These are phyloP conservation scores for Trichosporon ovoides DNA, from an alignment of 1,284 basidiomycete genomes.

Conservation along the genomic window DNA sequence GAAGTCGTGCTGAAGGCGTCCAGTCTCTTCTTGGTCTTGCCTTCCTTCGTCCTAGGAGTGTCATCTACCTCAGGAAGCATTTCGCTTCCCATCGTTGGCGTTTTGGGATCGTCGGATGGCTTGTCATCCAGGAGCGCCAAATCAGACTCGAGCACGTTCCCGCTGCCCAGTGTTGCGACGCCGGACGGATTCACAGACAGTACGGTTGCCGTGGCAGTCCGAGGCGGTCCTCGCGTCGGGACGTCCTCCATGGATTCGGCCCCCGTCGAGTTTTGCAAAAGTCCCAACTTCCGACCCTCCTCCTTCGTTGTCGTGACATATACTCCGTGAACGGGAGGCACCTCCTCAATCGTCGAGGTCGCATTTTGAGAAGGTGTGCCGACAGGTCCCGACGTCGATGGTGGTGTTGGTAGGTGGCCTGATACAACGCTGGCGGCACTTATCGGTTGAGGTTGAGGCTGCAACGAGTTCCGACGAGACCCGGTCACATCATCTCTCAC, in stretches of 20 bases:
- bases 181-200: conserved; percentile 30
- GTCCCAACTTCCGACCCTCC: conserved; percentile 39
- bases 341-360: neutral
- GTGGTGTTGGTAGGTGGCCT: conserved; percentile 24
- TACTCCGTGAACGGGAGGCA: conserved; percentile 21
- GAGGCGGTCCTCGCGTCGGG: conserved; percentile 18
- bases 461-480: neutral
- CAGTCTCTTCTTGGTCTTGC: conserved; percentile 29
- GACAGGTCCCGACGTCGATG: conserved; percentile 14
- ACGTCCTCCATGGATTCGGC: conserved; percentile 24
- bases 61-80: conserved; percentile 23
- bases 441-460: neutral
- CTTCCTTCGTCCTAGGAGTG: conserved; percentile 27
- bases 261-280: conserved; percentile 28
- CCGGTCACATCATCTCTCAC: neutral
- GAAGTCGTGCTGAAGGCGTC: conserved; percentile 28
- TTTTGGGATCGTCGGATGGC: conserved; percentile 10
- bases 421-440: neutral
- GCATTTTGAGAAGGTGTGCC: conserved; percentile 12
- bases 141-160: conserved; percentile 37
- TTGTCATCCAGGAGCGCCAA: conserved; percentile 27
- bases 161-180: conserved; percentile 28
- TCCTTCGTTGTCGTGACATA: conserved; percentile 33
- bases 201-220: conserved; percentile 28
- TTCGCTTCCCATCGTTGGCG: conserved; percentile 17